Evolutionary conservation across 495 filamentous ascomycete genomes (phyloP).

Genomic region (Aspergillus sclerotiicarbonarius): DNA sequence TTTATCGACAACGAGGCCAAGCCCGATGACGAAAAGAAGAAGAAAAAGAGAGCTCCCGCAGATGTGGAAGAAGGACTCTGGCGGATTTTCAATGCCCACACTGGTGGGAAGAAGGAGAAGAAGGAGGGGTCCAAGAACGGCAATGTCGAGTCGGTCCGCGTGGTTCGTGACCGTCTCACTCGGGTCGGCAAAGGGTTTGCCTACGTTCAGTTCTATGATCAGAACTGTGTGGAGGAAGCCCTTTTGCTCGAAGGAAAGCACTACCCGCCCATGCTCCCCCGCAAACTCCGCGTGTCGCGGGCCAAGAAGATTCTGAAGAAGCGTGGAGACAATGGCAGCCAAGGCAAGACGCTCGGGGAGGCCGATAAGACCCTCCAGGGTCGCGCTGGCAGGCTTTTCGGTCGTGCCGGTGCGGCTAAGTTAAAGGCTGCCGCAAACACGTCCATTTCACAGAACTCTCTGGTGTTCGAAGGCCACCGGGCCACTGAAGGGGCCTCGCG

Average conservation of each 20-base stretch:
- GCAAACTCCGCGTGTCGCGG: constrained; percentile 79
- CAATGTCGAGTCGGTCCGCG: constrained; percentile 86
- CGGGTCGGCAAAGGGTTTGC: constrained; percentile 96
- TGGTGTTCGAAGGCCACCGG: constrained; percentile 89
- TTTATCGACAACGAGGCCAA: constrained; percentile 83
- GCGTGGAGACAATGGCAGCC: constrained; percentile 41
- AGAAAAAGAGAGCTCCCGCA: constrained; percentile 68
- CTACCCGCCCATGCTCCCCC: constrained; percentile 87
- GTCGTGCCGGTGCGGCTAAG: constrained; percentile 70
- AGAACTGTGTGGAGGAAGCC: constrained; percentile 82
- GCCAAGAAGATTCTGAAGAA: constrained; percentile 78
- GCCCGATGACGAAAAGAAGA: constrained; percentile 52
- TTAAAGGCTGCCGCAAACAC: constrained; percentile 46
- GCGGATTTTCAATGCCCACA: constrained; percentile 67
- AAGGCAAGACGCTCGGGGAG: constrained; percentile 54
- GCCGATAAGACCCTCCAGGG: constrained; percentile 72
- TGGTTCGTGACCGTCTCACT: constrained; percentile 85
- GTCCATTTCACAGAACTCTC: constrained; percentile 47
- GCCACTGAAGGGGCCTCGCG: constrained; percentile 68
- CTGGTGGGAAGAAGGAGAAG: constrained; percentile 45
- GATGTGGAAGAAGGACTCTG: constrained; percentile 96
- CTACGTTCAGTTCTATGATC: constrained; percentile 94
- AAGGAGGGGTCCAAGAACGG: constrained; percentile 53
- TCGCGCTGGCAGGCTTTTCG: constrained; percentile 78
- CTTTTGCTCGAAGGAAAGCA: constrained; percentile 84